A percentile compares a stretch with the other conserved stretches of the same genome.
Conservation (phyloP, 768 basidiomycete species). For the Suillus clintonianus region DNA sequence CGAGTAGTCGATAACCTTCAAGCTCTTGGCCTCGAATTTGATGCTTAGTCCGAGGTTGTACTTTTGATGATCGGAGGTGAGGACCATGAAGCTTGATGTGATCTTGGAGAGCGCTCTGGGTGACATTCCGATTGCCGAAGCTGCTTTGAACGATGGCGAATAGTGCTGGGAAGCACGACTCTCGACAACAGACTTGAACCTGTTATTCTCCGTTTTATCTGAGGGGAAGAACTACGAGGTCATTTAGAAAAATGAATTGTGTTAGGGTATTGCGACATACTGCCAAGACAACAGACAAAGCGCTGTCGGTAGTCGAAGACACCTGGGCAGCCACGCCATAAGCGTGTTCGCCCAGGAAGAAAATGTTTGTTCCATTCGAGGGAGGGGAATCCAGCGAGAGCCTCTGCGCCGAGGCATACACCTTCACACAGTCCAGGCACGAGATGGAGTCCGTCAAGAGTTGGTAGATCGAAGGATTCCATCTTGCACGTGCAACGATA, state of each 20-base stretch:
- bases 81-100: constrained; percentile 91
- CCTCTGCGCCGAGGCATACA: constrained; percentile 79
- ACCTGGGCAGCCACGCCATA: constrained; percentile 97
- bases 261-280: constrained; percentile 41
- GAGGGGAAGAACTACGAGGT: constrained; percentile 77
- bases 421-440: constrained; percentile 88
- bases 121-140: constrained; percentile 72
- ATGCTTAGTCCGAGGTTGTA: constrained; percentile 90
- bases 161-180: constrained; percentile 57
- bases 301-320: constrained; percentile 62
- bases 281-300: constrained; percentile 84
- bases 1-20: constrained; percentile 94
- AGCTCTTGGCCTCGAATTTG: constrained; percentile 92
- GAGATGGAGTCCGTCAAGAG: constrained; percentile 79
- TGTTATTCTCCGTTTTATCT: constrained; percentile 76
- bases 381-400: constrained; percentile 96
- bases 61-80: constrained; percentile 74
- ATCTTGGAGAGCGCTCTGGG: constrained; percentile 85
- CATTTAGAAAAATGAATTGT: constrained; percentile 3
- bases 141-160: constrained; percentile 76
- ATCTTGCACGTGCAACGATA: constrained; percentile 76
- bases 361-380: constrained; percentile 88
- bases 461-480: constrained; percentile 88
- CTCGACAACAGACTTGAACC: constrained; percentile 70
- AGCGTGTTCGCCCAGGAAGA: constrained; percentile 93